Evolutionary conservation across 2,329 filamentous ascomycete species (phyloP).

Genomic region (Colletotrichum endophyticum): DNA sequence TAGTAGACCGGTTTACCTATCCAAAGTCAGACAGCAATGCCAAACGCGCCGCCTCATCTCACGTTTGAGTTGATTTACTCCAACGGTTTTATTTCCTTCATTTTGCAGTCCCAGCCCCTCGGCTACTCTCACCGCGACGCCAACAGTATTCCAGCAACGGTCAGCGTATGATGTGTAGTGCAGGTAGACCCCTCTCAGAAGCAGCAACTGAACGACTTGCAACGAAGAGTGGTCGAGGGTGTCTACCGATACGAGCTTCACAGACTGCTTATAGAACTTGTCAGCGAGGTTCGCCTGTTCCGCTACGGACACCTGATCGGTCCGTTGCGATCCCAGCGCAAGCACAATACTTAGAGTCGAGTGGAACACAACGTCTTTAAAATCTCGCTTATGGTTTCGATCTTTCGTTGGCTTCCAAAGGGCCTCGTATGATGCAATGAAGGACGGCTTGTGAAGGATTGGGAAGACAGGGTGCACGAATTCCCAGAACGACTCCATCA

Average conservation of each 20-base stretch:
- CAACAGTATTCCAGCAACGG: constrained; percentile 34
- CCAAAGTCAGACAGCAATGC: constrained; percentile 31
- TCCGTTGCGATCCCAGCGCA: constrained; percentile 31
- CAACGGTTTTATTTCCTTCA: constrained; percentile 8
- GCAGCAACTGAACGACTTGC: constrained; percentile 30
- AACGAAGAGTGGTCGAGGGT: constrained; percentile 28
- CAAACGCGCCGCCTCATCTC: constrained; percentile 35
- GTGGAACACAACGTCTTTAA: constrained; percentile 20
- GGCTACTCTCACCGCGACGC: constrained; percentile 32
- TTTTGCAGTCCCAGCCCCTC: constrained; percentile 29
- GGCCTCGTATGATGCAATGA: constrained; percentile 6
- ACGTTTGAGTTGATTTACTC: constrained; percentile 24
- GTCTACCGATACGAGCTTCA: constrained; percentile 28
- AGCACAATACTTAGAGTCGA: constrained; percentile 33
- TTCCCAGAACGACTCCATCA: constrained; percentile 18
- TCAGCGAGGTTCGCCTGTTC: constrained; percentile 20
- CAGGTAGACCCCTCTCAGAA: constrained; percentile 32
- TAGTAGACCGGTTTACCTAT: constrained; percentile 22
- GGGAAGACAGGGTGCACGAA: constrained; percentile 24
- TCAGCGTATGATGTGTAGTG: constrained; percentile 30
- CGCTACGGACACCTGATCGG: not conserved
- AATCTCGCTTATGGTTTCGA: not conserved
- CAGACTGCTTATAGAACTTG: constrained; percentile 31
- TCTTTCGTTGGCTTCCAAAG: constrained; percentile 3
- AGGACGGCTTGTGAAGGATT: constrained; percentile 12